Conservation (phyloP, 2,329 filamentous ascomycete genomes). For the Botrytis deweyae region DNA sequence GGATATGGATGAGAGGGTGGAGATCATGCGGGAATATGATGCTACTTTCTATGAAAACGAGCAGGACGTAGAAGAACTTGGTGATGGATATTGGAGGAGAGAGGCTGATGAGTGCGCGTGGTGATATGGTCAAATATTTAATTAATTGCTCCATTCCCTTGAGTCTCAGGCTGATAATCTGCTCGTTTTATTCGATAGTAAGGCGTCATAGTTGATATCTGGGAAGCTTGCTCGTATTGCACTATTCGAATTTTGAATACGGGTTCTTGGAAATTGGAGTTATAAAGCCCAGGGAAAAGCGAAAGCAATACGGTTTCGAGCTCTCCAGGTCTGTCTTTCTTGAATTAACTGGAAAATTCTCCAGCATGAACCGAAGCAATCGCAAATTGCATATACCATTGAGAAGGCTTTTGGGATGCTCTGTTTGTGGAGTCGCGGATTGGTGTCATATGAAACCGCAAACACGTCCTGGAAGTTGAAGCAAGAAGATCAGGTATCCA, state of each 20-base stretch:
- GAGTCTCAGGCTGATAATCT: neutral
- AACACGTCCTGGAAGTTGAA: neutral
- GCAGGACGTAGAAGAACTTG: neutral
- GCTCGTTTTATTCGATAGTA: neutral
- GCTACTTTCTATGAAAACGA: neutral
- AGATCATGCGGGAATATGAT: neutral
- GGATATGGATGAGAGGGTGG: slow-evolving; percentile 1
- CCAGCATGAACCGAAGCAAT: neutral
- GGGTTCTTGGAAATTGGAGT: neutral
- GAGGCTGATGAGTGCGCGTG: neutral
- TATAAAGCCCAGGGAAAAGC: neutral
- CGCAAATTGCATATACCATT: neutral
- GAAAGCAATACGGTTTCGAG: neutral
- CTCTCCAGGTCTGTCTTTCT: too few species aligned
- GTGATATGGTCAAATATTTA: neutral
- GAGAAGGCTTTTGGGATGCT: neutral
- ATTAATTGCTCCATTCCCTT: neutral
- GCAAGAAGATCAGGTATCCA: neutral
- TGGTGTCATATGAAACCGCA: neutral
- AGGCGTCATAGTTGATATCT: neutral
- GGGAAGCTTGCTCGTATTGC: neutral
- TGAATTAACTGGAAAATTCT: neutral
- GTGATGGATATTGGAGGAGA: neutral
- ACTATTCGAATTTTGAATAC: too few species aligned
- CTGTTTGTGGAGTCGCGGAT: neutral